Conservation (phyloP, 2,329 filamentous ascomycete species). For the Gyromitra esculenta region DNA sequence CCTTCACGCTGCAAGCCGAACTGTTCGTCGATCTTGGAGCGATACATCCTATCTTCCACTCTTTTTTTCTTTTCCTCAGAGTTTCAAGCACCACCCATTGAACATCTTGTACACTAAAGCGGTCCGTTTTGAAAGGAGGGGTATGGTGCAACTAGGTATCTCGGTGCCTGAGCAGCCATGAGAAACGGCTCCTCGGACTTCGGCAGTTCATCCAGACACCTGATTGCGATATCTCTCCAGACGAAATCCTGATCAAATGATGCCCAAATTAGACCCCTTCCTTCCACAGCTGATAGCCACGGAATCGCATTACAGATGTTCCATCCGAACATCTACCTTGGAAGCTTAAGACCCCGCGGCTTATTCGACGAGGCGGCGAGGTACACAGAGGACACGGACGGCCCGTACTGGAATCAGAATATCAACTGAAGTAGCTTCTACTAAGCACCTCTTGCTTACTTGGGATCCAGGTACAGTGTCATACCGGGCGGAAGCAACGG, state of each 20-base stretch:
- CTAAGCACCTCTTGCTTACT: background rate
- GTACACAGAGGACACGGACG: background rate
- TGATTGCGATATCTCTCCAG: conserved; percentile 24
- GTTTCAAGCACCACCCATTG: background rate
- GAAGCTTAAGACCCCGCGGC: background rate
- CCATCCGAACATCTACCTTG: background rate
- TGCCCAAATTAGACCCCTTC: background rate
- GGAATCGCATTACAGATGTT: background rate
- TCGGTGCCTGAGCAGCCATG: conserved; percentile 27
- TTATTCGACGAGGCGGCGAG: background rate
- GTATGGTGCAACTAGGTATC: conserved; percentile 18
- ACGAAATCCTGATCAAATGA: background rate
- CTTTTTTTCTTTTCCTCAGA: background rate
- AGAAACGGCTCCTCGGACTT: conserved; percentile 22
- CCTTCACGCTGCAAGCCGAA: background rate
- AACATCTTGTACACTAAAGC: conserved; percentile 24
- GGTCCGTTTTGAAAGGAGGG: conserved; percentile 38
- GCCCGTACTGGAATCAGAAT: background rate
- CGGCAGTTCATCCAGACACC: conserved; percentile 26
- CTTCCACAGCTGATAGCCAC: background rate
- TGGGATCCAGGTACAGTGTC: background rate
- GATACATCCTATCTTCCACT: background rate
- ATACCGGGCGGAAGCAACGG: background rate
- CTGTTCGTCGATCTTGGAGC: conserved; percentile 14
- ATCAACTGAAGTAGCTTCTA: background rate